A percentile compares a stretch with the other conserved stretches of the same genome.
phyloP scores from a whole-genome alignment of 2,329 filamentous ascomycete genomes.

The Clonostachys solani region DNA sequence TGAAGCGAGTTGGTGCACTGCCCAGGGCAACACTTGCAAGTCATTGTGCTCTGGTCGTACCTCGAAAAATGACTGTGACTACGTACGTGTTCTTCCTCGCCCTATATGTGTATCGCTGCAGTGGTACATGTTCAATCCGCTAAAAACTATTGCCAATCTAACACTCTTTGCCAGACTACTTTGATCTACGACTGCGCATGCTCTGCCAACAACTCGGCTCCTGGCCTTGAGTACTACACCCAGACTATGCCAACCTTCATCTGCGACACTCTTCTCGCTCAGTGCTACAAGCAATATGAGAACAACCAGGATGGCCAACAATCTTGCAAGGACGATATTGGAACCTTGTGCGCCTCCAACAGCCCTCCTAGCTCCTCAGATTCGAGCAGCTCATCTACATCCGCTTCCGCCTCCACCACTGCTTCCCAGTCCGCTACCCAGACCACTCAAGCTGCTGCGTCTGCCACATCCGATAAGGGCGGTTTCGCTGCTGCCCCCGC shows the following conservation, averaged over 20 bases:
- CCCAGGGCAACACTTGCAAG: conserved; percentile 44
- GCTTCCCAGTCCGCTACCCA: conserved; percentile 7
- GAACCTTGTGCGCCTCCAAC: conserved; percentile 40
- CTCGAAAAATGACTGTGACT: conserved; percentile 36
- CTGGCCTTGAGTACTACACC: conserved; percentile 47
- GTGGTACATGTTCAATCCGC: no score
- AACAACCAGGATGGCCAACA: conserved; percentile 36
- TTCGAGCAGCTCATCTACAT: conserved; percentile 11
- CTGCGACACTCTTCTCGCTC: conserved; percentile 41
- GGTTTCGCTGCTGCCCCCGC: conserved; percentile 33
- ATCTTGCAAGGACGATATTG: conserved; percentile 43
- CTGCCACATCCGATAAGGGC: conserved; percentile 25
- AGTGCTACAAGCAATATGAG: conserved; percentile 40
- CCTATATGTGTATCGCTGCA: neutral
- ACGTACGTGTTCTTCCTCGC: conserved; percentile 29
- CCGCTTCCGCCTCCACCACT: conserved; percentile 15
- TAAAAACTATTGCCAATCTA: neutral
- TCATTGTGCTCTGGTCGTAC: conserved; percentile 37
- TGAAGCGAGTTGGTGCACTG: conserved; percentile 46
- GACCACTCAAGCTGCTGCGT: conserved; percentile 12
- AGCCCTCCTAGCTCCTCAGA: conserved; percentile 15
- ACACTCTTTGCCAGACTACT: neutral
- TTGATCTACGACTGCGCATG: conserved; percentile 42
- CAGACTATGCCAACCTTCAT: conserved; percentile 50
- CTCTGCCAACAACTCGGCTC: conserved; percentile 37